Conservation (phyloP, 352 stramenopile species). For the Pythium monospermum region DNA sequence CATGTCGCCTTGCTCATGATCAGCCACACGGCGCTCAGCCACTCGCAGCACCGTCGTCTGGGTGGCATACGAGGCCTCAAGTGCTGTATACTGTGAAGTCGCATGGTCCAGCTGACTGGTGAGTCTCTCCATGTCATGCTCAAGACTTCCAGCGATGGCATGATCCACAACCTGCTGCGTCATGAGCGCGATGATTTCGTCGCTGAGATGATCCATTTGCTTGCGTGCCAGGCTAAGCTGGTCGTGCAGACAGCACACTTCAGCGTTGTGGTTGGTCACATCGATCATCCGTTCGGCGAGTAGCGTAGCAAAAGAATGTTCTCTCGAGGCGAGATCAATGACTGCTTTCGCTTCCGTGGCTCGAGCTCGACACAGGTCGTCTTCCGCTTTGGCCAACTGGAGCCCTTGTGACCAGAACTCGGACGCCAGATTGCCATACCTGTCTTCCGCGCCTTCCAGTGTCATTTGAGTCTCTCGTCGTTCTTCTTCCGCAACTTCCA, state of each 20-base stretch:
- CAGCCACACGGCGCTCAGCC: not conserved
- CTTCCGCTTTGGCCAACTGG: conserved; percentile 7
- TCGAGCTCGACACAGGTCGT: conserved; percentile 5
- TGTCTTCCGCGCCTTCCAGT: conserved; percentile 5
- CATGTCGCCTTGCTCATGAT: not conserved
- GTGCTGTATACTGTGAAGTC: conserved; percentile 2
- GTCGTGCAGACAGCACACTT: conserved; percentile 18
- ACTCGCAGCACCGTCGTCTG: not conserved
- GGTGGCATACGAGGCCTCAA: conserved; percentile 9
- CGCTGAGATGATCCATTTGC: not conserved
- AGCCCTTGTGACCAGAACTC: conserved; percentile 20
- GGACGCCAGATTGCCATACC: conserved; percentile 8
- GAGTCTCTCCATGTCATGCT: not conserved
- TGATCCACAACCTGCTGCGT: conserved; percentile 13
- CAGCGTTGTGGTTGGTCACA: conserved; percentile 14
- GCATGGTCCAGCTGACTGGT: not conserved
- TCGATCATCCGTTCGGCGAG: conserved; percentile 12
- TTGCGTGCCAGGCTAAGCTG: conserved; percentile 10
- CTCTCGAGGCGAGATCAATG: not conserved
- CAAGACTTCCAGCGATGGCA: conserved; percentile 1
- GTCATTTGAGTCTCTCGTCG: conserved; percentile 4
- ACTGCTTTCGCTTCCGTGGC: conserved; percentile 5
- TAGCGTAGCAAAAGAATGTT: conserved; percentile 16
- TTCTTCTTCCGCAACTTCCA: conserved; percentile 19
- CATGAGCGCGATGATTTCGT: conserved; percentile 4